Evolutionary conservation across 2,329 filamentous ascomycete genomes (phyloP).

Genomic region (Aspergillus quadricinctus): DNA sequence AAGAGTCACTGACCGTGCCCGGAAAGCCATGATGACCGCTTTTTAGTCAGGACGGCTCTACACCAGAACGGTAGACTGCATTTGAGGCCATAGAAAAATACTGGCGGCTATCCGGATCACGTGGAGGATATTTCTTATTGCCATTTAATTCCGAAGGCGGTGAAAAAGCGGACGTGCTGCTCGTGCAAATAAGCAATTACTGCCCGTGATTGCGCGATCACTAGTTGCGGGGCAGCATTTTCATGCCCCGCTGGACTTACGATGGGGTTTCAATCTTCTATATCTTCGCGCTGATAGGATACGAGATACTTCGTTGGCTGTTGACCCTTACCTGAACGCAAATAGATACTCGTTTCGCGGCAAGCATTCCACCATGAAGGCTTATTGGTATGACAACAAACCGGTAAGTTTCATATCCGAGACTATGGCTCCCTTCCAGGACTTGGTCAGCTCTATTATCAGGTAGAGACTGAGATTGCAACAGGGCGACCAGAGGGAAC

Average conservation of each 20-base stretch:
- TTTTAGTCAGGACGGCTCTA: neutral
- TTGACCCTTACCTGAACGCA: neutral
- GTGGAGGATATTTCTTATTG: constrained; percentile 9
- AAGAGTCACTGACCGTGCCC: constrained; percentile 26
- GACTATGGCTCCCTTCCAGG: constrained; percentile 4
- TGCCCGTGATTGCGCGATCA: constrained; percentile 17
- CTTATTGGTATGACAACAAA: constrained; percentile 67
- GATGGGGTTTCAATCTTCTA: neutral
- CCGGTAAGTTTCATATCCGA: constrained; percentile 42
- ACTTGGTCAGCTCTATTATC: too few species aligned
- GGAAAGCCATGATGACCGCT: constrained; percentile 31
- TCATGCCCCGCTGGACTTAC: constrained; percentile 9
- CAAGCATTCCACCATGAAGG: constrained; percentile 52
- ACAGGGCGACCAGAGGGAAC: constrained; percentile 87
- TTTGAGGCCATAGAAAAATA: constrained; percentile 6
- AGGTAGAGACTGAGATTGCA: constrained; percentile 8
- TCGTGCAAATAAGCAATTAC: constrained; percentile 5
- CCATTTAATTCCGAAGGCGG: constrained; percentile 19
- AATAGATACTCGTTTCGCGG: neutral
- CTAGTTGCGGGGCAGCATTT: constrained; percentile 31
- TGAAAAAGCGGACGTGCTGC: constrained; percentile 12
- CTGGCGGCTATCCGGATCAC: constrained; percentile 14
- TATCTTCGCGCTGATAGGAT: neutral
- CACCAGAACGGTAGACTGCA: neutral
- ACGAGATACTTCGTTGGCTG: neutral